These are phyloP conservation scores for Tylopilus vinaceipallidus DNA, from an alignment of 768 basidiomycete genomes.

Conservation along the genomic window DNA sequence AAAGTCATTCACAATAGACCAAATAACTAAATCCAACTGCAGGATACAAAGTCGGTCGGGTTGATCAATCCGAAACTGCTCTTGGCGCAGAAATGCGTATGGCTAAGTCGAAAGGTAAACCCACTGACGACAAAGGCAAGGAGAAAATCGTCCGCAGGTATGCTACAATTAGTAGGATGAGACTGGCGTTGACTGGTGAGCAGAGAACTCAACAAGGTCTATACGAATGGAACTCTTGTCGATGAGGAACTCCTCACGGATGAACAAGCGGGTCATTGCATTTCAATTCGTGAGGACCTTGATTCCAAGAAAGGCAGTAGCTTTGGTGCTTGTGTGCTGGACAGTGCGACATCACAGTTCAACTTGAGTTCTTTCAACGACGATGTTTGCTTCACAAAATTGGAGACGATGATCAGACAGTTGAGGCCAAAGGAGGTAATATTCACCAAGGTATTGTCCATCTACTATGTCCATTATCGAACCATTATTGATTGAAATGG, in stretches of 20 bases:
- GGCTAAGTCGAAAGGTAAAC: constrained; percentile 55
- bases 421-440: constrained; percentile 89
- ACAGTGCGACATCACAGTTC: constrained; percentile 95
- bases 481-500: background rate
- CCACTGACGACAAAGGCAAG: constrained; percentile 50
- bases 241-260: constrained; percentile 86
- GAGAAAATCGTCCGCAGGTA: constrained; percentile 90
- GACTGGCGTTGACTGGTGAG: constrained; percentile 3
- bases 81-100: constrained; percentile 95
- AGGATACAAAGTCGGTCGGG: constrained; percentile 94
- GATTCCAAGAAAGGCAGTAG: constrained; percentile 40
- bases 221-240: constrained; percentile 94
- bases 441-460: constrained; percentile 68
- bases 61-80: constrained; percentile 96
- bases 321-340: constrained; percentile 90
- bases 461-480: background rate
- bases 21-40: background rate
- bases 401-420: constrained; percentile 93
- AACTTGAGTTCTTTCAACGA: constrained; percentile 87
- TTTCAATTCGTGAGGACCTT: constrained; percentile 72
- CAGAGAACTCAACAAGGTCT: constrained; percentile 91
- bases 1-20: background rate
- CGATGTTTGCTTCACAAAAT: constrained; percentile 85
- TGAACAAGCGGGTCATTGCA: constrained; percentile 94
- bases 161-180: no score